phyloP scores from a whole-genome alignment of 805 yeast species.

The Kuraishia piskuri region DNA sequence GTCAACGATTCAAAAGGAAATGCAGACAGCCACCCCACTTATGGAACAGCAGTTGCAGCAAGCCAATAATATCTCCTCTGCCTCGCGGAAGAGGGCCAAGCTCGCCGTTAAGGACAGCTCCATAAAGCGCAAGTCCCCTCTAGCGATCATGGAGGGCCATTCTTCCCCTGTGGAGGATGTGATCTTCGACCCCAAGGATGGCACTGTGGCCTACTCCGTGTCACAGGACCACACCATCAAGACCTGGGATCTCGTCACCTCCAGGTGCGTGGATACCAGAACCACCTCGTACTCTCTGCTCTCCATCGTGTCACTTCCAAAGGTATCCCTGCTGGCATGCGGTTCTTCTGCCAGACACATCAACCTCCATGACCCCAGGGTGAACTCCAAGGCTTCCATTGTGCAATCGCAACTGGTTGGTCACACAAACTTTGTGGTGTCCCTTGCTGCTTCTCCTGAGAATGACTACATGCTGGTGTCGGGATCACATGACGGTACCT shows the following conservation, averaged over 20 bases:
- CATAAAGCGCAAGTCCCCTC: conserved; percentile 74
- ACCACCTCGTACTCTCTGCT: conserved; percentile 79
- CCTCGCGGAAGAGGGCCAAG: conserved; percentile 83
- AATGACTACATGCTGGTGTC: conserved; percentile 79
- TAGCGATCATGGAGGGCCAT: conserved; percentile 74
- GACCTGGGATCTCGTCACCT: conserved; percentile 93
- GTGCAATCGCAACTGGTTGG: conserved; percentile 73
- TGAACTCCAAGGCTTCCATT: conserved; percentile 42
- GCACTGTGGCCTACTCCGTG: conserved; percentile 84
- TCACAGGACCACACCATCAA: conserved; percentile 93
- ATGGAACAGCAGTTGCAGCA: conserved; percentile 24
- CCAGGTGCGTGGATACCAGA: conserved; percentile 79
- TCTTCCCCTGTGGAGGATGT: conserved; percentile 82
- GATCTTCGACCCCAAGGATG: conserved; percentile 62
- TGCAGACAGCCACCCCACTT: conserved; percentile 50
- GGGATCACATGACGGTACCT: conserved; percentile 95
- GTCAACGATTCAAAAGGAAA: conserved; percentile 82
- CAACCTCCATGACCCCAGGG: conserved; percentile 86
- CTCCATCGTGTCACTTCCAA: conserved; percentile 61
- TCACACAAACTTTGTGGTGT: conserved; percentile 85
- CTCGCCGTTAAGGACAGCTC: conserved; percentile 70
- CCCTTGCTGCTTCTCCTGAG: conserved; percentile 64
- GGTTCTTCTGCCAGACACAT: conserved; percentile 99
- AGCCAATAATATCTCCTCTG: conserved; percentile 49
- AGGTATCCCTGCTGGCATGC: conserved; percentile 65